These are phyloP conservation scores for Diplosphaera chodatii DNA, from an alignment of 139 green algal species.

Conservation along the genomic window DNA sequence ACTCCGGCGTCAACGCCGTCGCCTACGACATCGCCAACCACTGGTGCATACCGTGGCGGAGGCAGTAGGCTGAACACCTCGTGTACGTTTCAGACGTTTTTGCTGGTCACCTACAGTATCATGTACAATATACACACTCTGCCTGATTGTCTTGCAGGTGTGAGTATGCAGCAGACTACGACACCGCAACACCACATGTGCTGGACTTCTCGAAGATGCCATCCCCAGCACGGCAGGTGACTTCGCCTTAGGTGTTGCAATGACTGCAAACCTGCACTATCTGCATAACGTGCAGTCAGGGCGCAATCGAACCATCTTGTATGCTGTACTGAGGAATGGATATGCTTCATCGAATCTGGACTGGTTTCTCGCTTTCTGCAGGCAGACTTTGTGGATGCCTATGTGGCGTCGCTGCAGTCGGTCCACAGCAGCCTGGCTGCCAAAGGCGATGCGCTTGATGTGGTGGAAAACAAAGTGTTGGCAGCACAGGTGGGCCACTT, in stretches of 20 bases:
- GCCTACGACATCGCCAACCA: conserved; percentile 71
- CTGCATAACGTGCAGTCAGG: too few species aligned
- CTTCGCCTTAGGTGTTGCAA: too few species aligned
- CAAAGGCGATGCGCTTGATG: too few species aligned
- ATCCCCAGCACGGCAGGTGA: conserved; percentile 22
- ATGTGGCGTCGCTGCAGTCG: conserved; percentile 28
- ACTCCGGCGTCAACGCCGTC: conserved; percentile 29
- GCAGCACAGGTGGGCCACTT: too few species aligned
- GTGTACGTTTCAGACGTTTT: neutral
- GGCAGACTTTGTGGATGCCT: conserved; percentile 32
- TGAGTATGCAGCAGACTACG: conserved; percentile 62
- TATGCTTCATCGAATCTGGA: too few species aligned
- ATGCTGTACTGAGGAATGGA: too few species aligned
- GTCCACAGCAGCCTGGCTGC: neutral
- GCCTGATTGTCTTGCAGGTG: neutral
- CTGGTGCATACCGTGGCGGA: conserved; percentile 25
- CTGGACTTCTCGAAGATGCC: conserved; percentile 48
- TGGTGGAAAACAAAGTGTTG: too few species aligned
- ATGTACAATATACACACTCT: too few species aligned
- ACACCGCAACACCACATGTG: conserved; percentile 23
- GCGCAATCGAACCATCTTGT: too few species aligned
- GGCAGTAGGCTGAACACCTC: neutral
- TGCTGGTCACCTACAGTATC: too few species aligned
- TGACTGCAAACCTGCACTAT: too few species aligned
- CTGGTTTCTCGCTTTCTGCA: neutral